A percentile compares a stretch with the other conserved stretches of the same genome.
These are phyloP conservation scores for Plantago elongata DNA, from an alignment of 257 asterid species.

Conservation along the genomic window DNA sequence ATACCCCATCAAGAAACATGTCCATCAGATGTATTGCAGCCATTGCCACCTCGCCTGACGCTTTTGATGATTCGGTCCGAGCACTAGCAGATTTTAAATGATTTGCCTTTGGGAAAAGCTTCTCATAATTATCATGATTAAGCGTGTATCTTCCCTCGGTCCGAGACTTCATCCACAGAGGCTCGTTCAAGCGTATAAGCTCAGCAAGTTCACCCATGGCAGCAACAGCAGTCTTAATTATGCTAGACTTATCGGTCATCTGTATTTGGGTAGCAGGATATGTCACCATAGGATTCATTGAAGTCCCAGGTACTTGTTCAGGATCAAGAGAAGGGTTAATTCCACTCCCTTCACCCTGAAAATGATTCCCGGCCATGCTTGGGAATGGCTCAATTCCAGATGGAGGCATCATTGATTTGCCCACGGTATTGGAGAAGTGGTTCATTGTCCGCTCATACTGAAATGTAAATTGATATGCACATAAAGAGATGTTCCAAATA, in stretches of 20 bases:
- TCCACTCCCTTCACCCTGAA: slow-evolving; percentile 23
- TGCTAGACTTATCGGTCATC: slow-evolving; percentile 31
- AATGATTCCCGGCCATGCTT: slow-evolving; percentile 14
- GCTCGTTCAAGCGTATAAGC: slow-evolving; percentile 49
- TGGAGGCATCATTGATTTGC: slow-evolving; percentile 20
- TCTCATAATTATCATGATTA: slow-evolving; percentile 48
- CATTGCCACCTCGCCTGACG: slow-evolving; percentile 52
- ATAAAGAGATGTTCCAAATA: not conserved
- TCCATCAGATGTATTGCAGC: slow-evolving; percentile 40
- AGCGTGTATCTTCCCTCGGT: slow-evolving; percentile 37
- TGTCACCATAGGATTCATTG: slow-evolving; percentile 16
- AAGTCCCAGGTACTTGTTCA: slow-evolving; percentile 14
- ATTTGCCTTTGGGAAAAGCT: slow-evolving; percentile 36
- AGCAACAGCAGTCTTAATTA: slow-evolving; percentile 30
- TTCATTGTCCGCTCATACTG: slow-evolving; percentile 26
- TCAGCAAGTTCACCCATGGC: slow-evolving; percentile 56
- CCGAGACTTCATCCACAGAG: slow-evolving; percentile 48
- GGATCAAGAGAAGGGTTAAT: slow-evolving; percentile 16
- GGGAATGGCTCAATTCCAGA: slow-evolving; percentile 20
- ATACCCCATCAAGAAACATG: slow-evolving; percentile 57
- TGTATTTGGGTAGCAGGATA: slow-evolving; percentile 17
- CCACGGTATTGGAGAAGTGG: slow-evolving; percentile 21
- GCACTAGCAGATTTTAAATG: slow-evolving; percentile 32
- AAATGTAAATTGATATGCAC: not conserved
- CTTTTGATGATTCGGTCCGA: slow-evolving; percentile 66